Conservation (phyloP, 768 basidiomycete genomes). For the Lactarius evosmus region DNA sequence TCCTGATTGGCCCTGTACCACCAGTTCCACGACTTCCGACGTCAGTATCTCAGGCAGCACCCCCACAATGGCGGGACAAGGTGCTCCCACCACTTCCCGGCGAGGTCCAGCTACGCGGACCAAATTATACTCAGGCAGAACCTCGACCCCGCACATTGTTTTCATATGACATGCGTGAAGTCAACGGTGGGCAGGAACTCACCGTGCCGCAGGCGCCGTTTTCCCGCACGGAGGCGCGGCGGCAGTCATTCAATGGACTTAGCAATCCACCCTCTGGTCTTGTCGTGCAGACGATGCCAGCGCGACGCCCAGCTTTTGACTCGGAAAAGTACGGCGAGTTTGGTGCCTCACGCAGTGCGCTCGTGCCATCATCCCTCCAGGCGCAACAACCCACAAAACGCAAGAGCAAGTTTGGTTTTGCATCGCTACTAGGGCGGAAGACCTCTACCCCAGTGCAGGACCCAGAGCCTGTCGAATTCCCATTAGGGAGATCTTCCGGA, state of each 20-base stretch:
- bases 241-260: constrained; percentile 76
- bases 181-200: constrained; percentile 50
- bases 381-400: constrained; percentile 45
- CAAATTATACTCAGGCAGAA: constrained; percentile 37
- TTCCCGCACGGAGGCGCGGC: constrained; percentile 51
- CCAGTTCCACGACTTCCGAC: constrained; percentile 28
- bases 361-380: constrained; percentile 35
- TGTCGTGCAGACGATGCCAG: constrained; percentile 47
- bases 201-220: constrained; percentile 63
- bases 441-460: constrained; percentile 30
- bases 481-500: constrained; percentile 33
- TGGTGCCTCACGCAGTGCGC: constrained; percentile 60
- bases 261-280: constrained; percentile 52
- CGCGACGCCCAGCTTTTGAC: constrained; percentile 21
- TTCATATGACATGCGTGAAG: constrained; percentile 53
- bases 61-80: constrained; percentile 53
- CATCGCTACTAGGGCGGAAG: constrained; percentile 63
- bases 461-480: constrained; percentile 26
- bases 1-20: constrained; percentile 28
- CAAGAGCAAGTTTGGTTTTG: constrained; percentile 70
- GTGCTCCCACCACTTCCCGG: constrained; percentile 74
- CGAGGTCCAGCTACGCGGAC: constrained; percentile 36
- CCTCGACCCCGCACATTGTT: constrained; percentile 64
- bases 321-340: constrained; percentile 63
- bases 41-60: constrained; percentile 2